Base-by-base conservation (phyloP, 2,329 filamentous ascomycete genomes). In the Lachnum nothofagi region DNA sequence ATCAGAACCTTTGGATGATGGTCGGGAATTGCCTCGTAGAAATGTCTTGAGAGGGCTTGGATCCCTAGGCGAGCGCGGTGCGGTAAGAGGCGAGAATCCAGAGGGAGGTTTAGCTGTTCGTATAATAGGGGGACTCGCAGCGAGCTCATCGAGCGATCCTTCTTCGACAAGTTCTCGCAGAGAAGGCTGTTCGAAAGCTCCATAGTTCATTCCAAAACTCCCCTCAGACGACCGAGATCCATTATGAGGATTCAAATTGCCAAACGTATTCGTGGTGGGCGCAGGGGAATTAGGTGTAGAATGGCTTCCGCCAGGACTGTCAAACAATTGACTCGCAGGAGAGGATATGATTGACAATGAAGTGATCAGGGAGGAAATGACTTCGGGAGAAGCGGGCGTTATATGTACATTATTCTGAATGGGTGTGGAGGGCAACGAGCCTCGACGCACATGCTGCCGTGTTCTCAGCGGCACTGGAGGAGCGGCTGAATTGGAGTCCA, bases 21-120 rank as follows among this genome's bases (percentile, higher is more conserved):
- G 79, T 23, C 81, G 72, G 39, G 72, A 73, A 59, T 65, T 72
- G 55, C 64, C 67, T 48, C 80, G 75, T 39, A 87, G 70, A 35
- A 86, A 76, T 35, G 77, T 79, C 60, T 76, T 79, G 37, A 87
- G 63, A 10, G 79, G 78, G 35, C 69, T 68, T 2, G 64, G 60
- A 29, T 70, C 66, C 51, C 55, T 5, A 78, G 77, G 52, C 72
- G 60, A 56, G 53, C 74, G 82, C 50, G 76, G 76, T 0, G 83
- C 79, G n/a, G 85, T 89, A 44, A 87, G 69, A 16, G 82, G 70
- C 22, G 86, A 90, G 60, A 83, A 80, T 46, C 86, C 87, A 43
- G 86, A 88, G 0, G 87, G 87, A 6, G 84, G 85, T 66, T 91
- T 91, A 25, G 88, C 80, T 25, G 91, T 95, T 55, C 85, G 83